A percentile compares a stretch with the other conserved stretches of the same genome.
Conservation (phyloP, 1,284 basidiomycete species). For the Trametes polyzona region DNA sequence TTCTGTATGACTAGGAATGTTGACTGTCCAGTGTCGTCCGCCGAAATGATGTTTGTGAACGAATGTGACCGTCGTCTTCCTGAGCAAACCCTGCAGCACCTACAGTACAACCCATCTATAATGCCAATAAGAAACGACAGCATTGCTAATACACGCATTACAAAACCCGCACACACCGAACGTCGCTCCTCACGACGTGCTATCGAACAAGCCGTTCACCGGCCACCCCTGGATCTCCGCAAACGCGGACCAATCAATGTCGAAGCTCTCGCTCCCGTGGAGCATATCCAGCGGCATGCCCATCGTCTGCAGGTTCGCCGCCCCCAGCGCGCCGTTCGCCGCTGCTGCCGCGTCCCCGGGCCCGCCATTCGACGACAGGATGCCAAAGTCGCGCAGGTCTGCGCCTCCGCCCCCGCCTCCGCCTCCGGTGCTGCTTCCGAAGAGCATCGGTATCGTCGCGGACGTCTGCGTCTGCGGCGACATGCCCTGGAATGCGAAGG, state of each 20-base stretch:
- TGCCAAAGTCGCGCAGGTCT: neutral
- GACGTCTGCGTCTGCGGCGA: conserved; percentile 6
- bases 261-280: conserved; percentile 23
- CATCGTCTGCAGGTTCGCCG: conserved; percentile 21
- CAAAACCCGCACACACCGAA: neutral
- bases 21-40: no score
- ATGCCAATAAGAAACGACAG: no score
- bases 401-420: neutral
- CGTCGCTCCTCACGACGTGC: neutral
- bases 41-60: no score
- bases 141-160: neutral
- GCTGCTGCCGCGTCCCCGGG: neutral
- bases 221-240: conserved; percentile 16
- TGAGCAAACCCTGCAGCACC: no score
- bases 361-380: neutral
- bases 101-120: no score
- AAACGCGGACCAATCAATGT: conserved; percentile 12
- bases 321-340: neutral
- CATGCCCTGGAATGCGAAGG: conserved; percentile 3
- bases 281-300: conserved; percentile 29
- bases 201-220: conserved; percentile 4
- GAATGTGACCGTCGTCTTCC: no score
- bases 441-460: conserved; percentile 6
- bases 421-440: no score
- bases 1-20: no score